Base-by-base conservation (phyloP, 2,329 filamentous ascomycete species). In the Ophiocordyceps camponoti-leonardi region DNA sequence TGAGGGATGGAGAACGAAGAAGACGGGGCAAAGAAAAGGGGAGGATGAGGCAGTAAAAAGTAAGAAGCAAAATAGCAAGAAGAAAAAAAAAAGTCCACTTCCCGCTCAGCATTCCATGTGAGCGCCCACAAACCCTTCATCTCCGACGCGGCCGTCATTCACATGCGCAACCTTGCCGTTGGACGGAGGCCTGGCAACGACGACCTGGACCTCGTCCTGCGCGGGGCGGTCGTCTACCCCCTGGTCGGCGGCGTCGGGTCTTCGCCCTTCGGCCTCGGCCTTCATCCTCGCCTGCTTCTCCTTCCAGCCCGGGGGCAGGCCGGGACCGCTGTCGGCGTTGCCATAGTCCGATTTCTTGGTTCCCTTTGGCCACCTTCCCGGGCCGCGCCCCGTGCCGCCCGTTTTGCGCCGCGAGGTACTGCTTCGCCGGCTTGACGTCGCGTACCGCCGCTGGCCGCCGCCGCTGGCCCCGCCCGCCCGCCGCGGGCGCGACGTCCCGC, bases 281-380 rank as follows among this genome's bases (percentile, higher is more conserved):
- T 45, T 48, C 8, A 53, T 19, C 8, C 50, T 51, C 1, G 51
- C 43, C 44, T 54, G 54, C 45, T 50, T 61, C 43, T 66, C 63
- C 18, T 54, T 55, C 75, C 75, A 78, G 0, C 67, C 68, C 3
- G 77, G 77, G 1, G 77, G 77, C 18, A 81, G 61, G 2, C 77
- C 77, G 2, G 77, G 77, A 1, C 77, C 77, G 52, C 77, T 80
- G 31, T 75, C 73, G 0, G 77, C 77, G 49, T 80, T 80, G 0
- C 77, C 77, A 47, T 81, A 81, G 53, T 81, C 77, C 37, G 73
- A 73, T 57, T 81, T 81, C 59, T 79, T 81, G 0, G 77, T 80
- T 6, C 77, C 77, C 56, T 81, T 81, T 0, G 77, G 77, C 75
- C 76, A 81, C 40, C 77, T 68, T 0, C 77, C 77, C 1, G 77